Evolutionary conservation across 805 yeast genomes (phyloP).

Genomic region (Saturnispora dispora): DNA sequence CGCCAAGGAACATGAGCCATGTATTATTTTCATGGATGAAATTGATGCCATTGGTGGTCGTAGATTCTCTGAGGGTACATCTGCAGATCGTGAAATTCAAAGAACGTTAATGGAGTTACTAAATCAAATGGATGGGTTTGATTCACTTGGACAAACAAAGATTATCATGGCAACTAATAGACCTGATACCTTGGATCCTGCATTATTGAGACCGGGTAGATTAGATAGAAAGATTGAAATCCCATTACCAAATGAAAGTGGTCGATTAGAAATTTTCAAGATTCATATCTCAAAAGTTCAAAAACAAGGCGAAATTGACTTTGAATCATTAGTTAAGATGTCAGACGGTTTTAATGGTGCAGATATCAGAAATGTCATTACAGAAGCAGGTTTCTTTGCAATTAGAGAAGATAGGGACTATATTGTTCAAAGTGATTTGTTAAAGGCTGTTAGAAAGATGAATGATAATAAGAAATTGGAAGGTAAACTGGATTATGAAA

Average conservation of each 20-base stretch:
- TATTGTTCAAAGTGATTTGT: constrained; percentile 83
- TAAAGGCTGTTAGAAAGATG: constrained; percentile 97
- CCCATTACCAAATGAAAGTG: constrained; percentile 87
- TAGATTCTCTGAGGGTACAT: constrained; percentile 98
- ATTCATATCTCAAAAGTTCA: constrained; percentile 90
- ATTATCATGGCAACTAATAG: constrained; percentile 98
- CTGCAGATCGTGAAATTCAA: constrained; percentile 98
- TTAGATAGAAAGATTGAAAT: constrained; percentile 97
- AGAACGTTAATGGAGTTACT: constrained; percentile 96
- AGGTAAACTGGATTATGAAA: constrained; percentile 92
- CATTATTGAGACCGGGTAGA: constrained; percentile 94
- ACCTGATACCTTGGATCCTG: constrained; percentile 85
- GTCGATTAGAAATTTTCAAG: constrained; percentile 81
- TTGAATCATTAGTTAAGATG: constrained; percentile 69
- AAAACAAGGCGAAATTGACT: constrained; percentile 75
- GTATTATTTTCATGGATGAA: constrained; percentile 93
- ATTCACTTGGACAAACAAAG: constrained; percentile 86
- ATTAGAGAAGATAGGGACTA: constrained; percentile 96
- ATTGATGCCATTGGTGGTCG: constrained; percentile 98
- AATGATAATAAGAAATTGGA: constrained; percentile 95
- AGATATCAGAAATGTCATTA: constrained; percentile 91
- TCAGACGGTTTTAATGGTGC: constrained; percentile 98
- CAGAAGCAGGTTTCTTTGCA: constrained; percentile 92
- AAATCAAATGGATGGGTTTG: constrained; percentile 99
- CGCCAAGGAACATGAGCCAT: constrained; percentile 88